Evolutionary conservation across 345 rosid genomes (phyloP), one percentile per base, ranked within the genome.

Genomic region (Citrus sp.): DNA sequence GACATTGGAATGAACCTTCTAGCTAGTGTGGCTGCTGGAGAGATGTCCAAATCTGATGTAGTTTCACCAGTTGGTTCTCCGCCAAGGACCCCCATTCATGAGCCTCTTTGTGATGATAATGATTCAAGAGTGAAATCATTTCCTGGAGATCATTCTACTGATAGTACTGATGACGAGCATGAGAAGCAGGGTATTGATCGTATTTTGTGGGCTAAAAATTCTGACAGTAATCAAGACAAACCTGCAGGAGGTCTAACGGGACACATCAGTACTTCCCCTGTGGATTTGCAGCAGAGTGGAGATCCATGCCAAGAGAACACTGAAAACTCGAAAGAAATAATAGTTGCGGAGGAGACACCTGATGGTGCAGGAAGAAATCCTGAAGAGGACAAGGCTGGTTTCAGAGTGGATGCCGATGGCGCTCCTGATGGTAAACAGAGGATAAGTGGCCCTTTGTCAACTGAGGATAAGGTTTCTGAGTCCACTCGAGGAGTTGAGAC

Each of bases 1-100:
- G 97, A 94, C 84, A 88, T 87, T 75, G 99, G 98, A 74, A 96
- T 96, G 97, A 94, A 94, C 84, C 87, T 96, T 78, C 93, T 96
- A 75, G 99, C 99, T 61, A 94, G 86, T 83, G 98, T 96, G 70
- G 99, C 99, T 76, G 88, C 98, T 77, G 98, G 90, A 61, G 98
- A 94, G 81, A 92, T 94, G 78, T 86, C 85, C 37, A 96, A 88
- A 70, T 84, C 95, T 10, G 90, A 90, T 71, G 73, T 76, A 70
- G 83, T 78, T 67, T 90, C 95, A 24, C 95, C 93, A 7, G 73
- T 78, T 30, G 83, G 63, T 76, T 92, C 96, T 67, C 92, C 87
- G 6, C 79, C 25, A 67, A 83, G 88, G 78, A 66, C 82, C 51
- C 72, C 87, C 67, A 62, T 74, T 40, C 62, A 70, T 27, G 92